phyloP scores from a whole-genome alignment of 345 rosid genomes.

The Turritis glabra region DNA sequence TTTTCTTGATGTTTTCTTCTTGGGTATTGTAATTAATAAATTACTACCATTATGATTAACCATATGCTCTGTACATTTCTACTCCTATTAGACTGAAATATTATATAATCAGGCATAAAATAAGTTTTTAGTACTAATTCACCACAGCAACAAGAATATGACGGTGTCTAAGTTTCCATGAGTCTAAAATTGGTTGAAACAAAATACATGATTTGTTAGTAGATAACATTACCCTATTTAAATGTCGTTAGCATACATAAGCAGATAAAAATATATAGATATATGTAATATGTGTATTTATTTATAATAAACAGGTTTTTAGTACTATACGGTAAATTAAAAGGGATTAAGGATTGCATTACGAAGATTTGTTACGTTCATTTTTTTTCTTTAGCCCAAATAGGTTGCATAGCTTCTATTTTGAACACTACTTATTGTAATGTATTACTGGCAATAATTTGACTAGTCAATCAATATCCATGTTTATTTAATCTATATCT shows the following conservation, averaged over 20 bases:
- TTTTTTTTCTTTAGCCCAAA: background rate
- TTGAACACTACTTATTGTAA: conserved; percentile 20
- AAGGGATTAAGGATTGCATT: background rate
- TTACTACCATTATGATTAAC: conserved; percentile 36
- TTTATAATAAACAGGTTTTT: background rate
- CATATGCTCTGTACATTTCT: conserved; percentile 39
- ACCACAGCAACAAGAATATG: conserved; percentile 17
- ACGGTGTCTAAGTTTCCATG: conserved; percentile 16
- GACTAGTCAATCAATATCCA: conserved; percentile 30
- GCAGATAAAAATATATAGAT: background rate
- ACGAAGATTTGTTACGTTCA: background rate
- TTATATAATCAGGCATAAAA: conserved; percentile 15
- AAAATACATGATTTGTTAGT: background rate
- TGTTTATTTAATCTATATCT: conserved; percentile 4
- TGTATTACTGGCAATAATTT: conserved; percentile 14
- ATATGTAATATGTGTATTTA: background rate
- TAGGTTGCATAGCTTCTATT: conserved; percentile 25
- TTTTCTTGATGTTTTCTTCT: conserved; percentile 44
- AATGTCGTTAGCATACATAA: background rate
- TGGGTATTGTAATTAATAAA: conserved; percentile 39
- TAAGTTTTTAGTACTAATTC: conserved; percentile 2
- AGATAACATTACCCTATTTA: background rate
- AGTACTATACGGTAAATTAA: background rate
- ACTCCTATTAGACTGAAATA: conserved; percentile 12
- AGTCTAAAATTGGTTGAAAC: background rate